Evolutionary conservation across 1,139 yeast species (phyloP), one percentile per base, ranked within the genome.

Genomic region (Saccharomyces hybrid): DNA sequence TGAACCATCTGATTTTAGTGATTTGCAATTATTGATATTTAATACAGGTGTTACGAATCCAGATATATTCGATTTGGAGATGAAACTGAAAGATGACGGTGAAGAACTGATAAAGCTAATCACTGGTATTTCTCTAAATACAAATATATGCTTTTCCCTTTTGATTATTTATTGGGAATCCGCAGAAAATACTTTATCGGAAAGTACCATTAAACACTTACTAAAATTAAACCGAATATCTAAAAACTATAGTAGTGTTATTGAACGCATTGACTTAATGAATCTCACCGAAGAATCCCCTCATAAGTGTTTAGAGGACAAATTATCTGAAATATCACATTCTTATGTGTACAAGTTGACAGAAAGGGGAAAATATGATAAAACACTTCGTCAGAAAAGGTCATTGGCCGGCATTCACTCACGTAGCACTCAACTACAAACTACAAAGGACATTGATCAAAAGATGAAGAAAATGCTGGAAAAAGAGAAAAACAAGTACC

Each of bases 111-210:
- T 64, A 20, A 73, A 71, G 48, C 54, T 73, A 26, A 57, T 71
- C 3, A 64, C 70, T 26, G 72, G 70, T 4, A 61, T 69, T n/a
- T 62, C 71, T 4, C 52, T 70, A 20, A 67, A 71, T 50, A 65
- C 73, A 5, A 68, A 66, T 46, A 64, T 60, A 41, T 65, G 66
- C 50, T 69, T 73, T 54, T 67, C 68, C 46, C 54, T 73, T 7
- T 28, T 72, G 27, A 57, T 73, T 2, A 56, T 72, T 3, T 71
- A 67, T 54, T 73, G 77, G 77, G 74, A 71, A 48, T 64, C 74
- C 13, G 62, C 68, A 4, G 70, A 71, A 41, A 65, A 64, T 5
- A 61, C 62, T 7, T 52, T 64, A 11, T 32, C 52, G 13, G 59
- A 59, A 13, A 32, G 48, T 5, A 57, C 58, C 3, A 64, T 68